phyloP scores from a whole-genome alignment of 805 yeast genomes.

The Schwanniomyces occidentalis region DNA sequence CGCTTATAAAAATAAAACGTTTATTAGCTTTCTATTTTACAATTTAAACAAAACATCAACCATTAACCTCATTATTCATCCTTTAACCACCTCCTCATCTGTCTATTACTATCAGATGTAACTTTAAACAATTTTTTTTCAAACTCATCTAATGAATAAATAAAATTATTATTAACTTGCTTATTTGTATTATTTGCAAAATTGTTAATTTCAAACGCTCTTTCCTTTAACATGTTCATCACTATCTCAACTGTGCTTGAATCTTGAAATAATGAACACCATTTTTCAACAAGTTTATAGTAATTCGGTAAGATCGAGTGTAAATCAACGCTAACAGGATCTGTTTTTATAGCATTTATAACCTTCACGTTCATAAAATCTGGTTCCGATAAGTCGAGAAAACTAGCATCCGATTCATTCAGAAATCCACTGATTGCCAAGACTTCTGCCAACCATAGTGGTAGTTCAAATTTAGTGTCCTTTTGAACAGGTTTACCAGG shows the following conservation, averaged over 20 bases:
- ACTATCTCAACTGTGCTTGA: conserved; percentile 54
- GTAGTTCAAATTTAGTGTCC: conserved; percentile 71
- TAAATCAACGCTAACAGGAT: conserved; percentile 64
- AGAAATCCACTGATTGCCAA: conserved; percentile 51
- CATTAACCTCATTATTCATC: conserved; percentile 11
- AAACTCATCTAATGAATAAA: conserved; percentile 71
- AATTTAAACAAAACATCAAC: conserved; percentile 1
- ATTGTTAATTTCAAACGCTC: conserved; percentile 74
- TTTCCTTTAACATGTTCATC: conserved; percentile 52
- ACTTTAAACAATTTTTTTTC: conserved; percentile 61
- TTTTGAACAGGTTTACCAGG: conserved; percentile 61
- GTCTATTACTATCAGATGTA: conserved; percentile 50
- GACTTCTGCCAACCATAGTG: conserved; percentile 85
- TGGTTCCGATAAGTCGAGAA: conserved; percentile 70
- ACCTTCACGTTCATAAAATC: conserved; percentile 65
- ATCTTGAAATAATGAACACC: conserved; percentile 75
- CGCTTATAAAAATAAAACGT: no score
- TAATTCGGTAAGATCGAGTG: conserved; percentile 66
- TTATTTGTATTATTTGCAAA: conserved; percentile 57
- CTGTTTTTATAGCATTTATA: conserved; percentile 79
- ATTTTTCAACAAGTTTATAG: conserved; percentile 68
- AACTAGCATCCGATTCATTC: conserved; percentile 45
- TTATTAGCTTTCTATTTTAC: conserved; percentile 5
- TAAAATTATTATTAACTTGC: conserved; percentile 51
- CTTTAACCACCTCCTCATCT: conserved; percentile 39